phyloP scores from a whole-genome alignment of 2,329 filamentous ascomycete species.

The Neonectria sp. region DNA sequence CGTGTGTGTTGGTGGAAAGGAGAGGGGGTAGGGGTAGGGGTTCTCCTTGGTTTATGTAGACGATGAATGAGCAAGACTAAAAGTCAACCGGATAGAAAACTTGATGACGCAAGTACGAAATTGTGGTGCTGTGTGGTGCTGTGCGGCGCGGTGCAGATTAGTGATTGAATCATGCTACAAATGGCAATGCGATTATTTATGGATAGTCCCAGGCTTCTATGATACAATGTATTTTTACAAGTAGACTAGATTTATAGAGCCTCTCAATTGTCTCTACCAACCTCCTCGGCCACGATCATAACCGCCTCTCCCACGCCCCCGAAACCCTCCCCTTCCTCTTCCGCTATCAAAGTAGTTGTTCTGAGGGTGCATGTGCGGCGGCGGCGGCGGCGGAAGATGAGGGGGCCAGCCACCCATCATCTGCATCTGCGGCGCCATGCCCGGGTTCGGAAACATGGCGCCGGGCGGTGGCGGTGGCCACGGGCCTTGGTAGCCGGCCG shows the following conservation, averaged over 20 bases:
- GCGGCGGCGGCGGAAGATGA: slow-evolving; percentile 40
- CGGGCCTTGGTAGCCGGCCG: slow-evolving; percentile 57
- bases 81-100: slow-evolving; percentile 48
- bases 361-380: slow-evolving; percentile 36
- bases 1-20: slow-evolving; percentile 14
- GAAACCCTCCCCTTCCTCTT: slow-evolving; percentile 44
- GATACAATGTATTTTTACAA: slow-evolving; percentile 7
- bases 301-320: slow-evolving; percentile 50
- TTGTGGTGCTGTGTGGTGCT: background rate
- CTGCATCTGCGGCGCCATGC: slow-evolving; percentile 47
- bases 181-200: slow-evolving; percentile 4
- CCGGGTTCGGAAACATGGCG: slow-evolving; percentile 49
- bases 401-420: slow-evolving; percentile 48
- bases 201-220: slow-evolving; percentile 17
- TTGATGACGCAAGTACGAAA: slow-evolving; percentile 23
- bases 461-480: slow-evolving; percentile 56
- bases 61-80: slow-evolving; percentile 50
- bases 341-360: slow-evolving; percentile 44
- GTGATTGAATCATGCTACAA: slow-evolving; percentile 1
- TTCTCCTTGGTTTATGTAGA: slow-evolving; percentile 48
- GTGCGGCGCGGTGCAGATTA: slow-evolving; percentile 8
- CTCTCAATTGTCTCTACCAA: slow-evolving; percentile 24
- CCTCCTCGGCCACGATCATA: slow-evolving; percentile 52
- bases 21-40: slow-evolving; percentile 20
- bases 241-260: background rate